A percentile compares a stretch with the other conserved stretches of the same genome.
These are phyloP conservation scores for Bodo saltans DNA, from an alignment of 78 protist genomes.

Conservation along the genomic window DNA sequence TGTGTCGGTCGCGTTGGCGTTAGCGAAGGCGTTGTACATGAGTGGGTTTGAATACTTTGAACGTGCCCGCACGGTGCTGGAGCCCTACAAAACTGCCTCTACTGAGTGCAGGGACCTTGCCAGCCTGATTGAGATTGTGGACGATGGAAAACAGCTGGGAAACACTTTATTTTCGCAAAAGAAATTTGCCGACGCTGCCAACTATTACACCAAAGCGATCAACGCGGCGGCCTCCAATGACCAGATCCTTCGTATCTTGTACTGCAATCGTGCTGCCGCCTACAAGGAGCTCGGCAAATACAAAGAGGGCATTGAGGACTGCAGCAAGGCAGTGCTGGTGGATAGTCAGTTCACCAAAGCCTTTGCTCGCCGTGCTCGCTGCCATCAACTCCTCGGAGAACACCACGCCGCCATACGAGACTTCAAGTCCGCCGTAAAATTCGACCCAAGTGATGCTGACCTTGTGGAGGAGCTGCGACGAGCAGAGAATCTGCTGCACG, in stretches of 20 bases:
- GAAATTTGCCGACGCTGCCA: neutral
- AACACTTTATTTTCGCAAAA: neutral
- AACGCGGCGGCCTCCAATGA: neutral
- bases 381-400: neutral
- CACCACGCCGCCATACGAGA: neutral
- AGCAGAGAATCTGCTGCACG: neutral
- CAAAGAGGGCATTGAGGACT: neutral
- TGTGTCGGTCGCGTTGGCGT: too few relatives aligned
- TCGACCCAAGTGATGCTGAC: neutral
- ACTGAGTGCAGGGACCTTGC: neutral
- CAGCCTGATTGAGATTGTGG: neutral
- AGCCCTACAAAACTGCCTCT: neutral
- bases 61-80: neutral
- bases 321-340: neutral
- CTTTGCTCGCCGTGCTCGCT: neutral
- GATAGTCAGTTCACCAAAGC: neutral
- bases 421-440: neutral
- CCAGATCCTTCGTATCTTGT: neutral
- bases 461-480: neutral
- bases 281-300: conserved; percentile 5
- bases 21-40: too few relatives aligned
- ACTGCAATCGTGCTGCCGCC: conserved; percentile 28
- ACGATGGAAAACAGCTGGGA: conserved; percentile 1
- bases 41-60: neutral
- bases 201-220: conserved; percentile 4